phyloP scores from a whole-genome alignment of 257 asterid genomes.

The Ophiorrhiza pumila region DNA sequence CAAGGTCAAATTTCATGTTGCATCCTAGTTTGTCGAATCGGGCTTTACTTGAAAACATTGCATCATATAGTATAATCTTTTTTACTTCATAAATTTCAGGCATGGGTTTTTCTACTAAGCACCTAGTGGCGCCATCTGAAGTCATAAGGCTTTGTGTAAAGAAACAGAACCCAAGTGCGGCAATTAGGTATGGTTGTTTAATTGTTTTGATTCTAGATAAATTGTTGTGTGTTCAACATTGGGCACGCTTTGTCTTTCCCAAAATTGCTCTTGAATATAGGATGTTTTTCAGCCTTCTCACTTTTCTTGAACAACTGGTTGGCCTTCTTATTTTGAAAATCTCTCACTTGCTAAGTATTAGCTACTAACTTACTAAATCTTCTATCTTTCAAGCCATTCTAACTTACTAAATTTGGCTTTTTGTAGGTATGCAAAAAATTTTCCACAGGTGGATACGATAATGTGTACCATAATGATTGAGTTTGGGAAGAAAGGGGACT shows the following conservation, averaged over 20 bases:
- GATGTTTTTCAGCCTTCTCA: no score
- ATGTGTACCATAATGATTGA: slow-evolving; percentile 65
- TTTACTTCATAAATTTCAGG: slow-evolving; percentile 37
- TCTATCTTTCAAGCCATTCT: neutral
- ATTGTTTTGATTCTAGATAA: no score
- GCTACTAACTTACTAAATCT: neutral
- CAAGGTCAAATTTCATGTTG: slow-evolving; percentile 41
- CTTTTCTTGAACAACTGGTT: no score
- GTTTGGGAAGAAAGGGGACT: slow-evolving; percentile 81
- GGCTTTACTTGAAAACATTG: no score
- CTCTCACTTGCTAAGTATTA: no score
- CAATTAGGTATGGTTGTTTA: slow-evolving; percentile 87
- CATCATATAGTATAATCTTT: neutral
- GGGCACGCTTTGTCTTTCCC: neutral
- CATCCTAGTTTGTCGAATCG: neutral
- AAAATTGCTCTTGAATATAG: neutral
- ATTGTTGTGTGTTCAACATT: no score
- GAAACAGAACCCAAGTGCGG: slow-evolving; percentile 62
- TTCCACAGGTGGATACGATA: slow-evolving; percentile 49
- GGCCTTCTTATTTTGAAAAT: no score
- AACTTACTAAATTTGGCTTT: slow-evolving; percentile 4
- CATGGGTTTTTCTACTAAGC: slow-evolving; percentile 47
- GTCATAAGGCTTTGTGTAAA: slow-evolving; percentile 60
- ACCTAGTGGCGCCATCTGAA: slow-evolving; percentile 52
- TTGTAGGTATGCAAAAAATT: slow-evolving; percentile 67